Evolutionary conservation across 106 monocot species (phyloP).

Genomic region (Phalaenopsis aphrodite): DNA sequence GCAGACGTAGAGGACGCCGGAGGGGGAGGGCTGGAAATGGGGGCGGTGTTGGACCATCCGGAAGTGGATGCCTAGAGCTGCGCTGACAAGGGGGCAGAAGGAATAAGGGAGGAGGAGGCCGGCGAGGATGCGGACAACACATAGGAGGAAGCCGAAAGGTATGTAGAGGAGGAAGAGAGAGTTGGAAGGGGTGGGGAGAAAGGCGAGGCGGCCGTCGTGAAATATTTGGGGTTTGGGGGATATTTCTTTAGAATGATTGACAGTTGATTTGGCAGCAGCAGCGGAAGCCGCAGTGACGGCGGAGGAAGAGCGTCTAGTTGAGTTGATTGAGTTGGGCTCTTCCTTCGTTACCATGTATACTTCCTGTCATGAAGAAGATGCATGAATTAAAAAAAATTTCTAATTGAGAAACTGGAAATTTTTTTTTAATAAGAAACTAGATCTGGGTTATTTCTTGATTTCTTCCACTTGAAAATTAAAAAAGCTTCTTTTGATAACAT

Average conservation of each 20-base stretch:
- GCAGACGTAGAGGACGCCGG: slow-evolving; percentile 47
- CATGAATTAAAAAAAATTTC: too few relatives aligned
- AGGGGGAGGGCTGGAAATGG: neutral
- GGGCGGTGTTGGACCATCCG: slow-evolving; percentile 5
- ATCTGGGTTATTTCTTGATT: too few relatives aligned
- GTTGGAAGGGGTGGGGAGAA: slow-evolving; percentile 58
- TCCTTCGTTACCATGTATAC: slow-evolving; percentile 37
- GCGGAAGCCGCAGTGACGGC: neutral
- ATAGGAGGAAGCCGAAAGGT: slow-evolving; percentile 37
- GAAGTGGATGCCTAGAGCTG: slow-evolving; percentile 31
- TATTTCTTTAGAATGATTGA: slow-evolving; percentile 34
- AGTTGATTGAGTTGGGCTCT: slow-evolving; percentile 6
- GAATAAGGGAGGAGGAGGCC: slow-evolving; percentile 49
- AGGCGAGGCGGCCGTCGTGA: slow-evolving; percentile 75
- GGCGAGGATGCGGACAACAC: slow-evolving; percentile 23
- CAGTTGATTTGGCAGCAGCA: neutral
- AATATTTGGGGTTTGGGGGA: slow-evolving; percentile 70
- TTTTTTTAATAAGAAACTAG: too few relatives aligned
- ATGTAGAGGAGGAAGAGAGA: slow-evolving; percentile 59
- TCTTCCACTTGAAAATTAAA: too few relatives aligned
- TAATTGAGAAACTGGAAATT: too few relatives aligned
- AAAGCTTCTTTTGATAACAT: too few relatives aligned
- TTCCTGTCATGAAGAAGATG: slow-evolving; percentile 30
- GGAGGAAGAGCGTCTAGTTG: neutral
- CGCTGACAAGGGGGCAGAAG: slow-evolving; percentile 5